Percentiles rank a stretch among this genome's conserved stretches.
phyloP scores from a whole-genome alignment of 306 rosid species.

The Comarum palustre region DNA sequence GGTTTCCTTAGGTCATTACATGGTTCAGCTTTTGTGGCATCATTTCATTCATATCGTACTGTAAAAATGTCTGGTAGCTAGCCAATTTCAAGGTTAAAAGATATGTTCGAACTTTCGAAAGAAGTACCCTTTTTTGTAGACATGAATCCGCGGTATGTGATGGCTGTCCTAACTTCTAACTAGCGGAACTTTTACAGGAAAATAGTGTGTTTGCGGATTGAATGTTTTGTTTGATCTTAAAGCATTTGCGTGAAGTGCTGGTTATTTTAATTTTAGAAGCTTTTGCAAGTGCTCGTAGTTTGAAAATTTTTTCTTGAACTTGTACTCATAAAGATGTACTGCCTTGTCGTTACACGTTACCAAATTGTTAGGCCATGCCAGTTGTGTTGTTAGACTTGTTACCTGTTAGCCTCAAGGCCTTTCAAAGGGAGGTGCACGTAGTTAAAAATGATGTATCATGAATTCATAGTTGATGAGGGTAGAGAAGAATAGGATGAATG shows the following conservation, averaged over 20 bases:
- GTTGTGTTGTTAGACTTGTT: too few relatives aligned
- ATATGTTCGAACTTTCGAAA: background rate
- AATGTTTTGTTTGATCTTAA: background rate
- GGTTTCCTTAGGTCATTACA: conserved; percentile 16
- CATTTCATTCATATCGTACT: conserved; percentile 13
- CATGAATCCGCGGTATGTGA: background rate
- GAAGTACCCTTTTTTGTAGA: background rate
- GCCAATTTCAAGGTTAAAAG: conserved; percentile 21
- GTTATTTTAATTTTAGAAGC: background rate
- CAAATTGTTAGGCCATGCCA: too few relatives aligned
- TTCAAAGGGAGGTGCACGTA: too few relatives aligned
- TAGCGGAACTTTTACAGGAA: background rate
- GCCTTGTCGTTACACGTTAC: too few relatives aligned
- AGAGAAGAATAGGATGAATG: too few relatives aligned
- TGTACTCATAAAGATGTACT: too few relatives aligned
- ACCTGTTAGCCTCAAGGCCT: too few relatives aligned
- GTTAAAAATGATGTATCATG: too few relatives aligned
- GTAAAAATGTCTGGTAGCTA: background rate
- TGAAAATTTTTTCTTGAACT: too few relatives aligned
- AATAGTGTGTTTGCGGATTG: background rate
- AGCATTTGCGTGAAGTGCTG: background rate
- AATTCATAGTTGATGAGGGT: too few relatives aligned
- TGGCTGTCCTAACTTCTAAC: conserved; percentile 7
- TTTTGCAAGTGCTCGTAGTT: background rate
- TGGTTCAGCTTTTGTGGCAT: conserved; percentile 6